These are phyloP conservation scores for Oropetium thomaeum DNA, from an alignment of 176 grass and related monocot species.

Conservation along the genomic window DNA sequence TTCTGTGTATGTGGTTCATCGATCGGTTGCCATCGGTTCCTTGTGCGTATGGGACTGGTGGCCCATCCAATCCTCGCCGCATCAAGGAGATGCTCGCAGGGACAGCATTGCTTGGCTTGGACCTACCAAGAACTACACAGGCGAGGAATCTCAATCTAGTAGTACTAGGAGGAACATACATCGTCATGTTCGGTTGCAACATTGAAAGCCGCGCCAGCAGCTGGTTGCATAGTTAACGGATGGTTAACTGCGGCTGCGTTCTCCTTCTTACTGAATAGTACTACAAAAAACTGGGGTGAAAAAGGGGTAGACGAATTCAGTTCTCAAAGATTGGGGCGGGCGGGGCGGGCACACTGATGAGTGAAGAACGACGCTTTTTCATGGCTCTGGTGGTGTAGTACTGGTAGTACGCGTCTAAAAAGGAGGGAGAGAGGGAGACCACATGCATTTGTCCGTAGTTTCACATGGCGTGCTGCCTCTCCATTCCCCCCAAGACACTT, in stretches of 20 bases:
- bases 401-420: not conserved
- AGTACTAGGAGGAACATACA: not conserved
- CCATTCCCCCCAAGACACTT: not conserved
- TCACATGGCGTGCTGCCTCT: conserved; percentile 33
- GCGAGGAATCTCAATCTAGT: conserved; percentile 34
- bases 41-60: not conserved
- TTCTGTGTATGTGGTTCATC: not conserved
- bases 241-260: not conserved
- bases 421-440: conserved; percentile 27
- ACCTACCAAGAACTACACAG: conserved; percentile 26
- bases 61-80: conserved; percentile 34
- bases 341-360: too few species aligned
- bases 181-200: not conserved
- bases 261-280: too few species aligned
- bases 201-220: not conserved
- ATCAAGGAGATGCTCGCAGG: conserved; percentile 21
- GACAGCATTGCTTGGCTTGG: conserved; percentile 10
- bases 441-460: conserved; percentile 51
- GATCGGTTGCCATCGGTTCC: conserved; percentile 25
- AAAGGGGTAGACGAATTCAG: not conserved
- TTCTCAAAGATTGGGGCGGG: conserved; percentile 10
- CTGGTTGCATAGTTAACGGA: not conserved
- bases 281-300: not conserved
- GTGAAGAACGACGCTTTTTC: not conserved
- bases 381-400: conserved; percentile 6